Conservation (phyloP, 2,329 filamentous ascomycete genomes). For the Verticillium albo-atrum region DNA sequence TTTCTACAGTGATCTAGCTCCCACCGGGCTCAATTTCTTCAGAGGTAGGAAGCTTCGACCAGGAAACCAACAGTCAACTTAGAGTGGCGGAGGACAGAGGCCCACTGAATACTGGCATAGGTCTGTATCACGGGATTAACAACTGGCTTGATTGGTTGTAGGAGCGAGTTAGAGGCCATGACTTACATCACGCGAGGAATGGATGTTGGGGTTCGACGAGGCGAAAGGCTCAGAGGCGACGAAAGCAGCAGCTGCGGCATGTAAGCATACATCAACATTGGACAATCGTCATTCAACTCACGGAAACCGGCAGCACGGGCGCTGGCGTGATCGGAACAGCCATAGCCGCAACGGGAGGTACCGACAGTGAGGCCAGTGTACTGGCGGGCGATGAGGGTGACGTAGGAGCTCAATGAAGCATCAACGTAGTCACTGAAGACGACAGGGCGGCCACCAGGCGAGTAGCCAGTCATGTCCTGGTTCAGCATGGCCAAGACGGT, state of each 20-base stretch:
- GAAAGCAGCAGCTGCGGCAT: conserved; percentile 20
- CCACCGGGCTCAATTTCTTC: too few species aligned
- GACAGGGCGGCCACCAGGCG: conserved; percentile 34
- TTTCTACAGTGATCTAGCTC: too few species aligned
- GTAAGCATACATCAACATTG: neutral
- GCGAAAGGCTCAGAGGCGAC: conserved; percentile 25
- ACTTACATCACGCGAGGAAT: conserved; percentile 19
- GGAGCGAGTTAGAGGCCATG: neutral
- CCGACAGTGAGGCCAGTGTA: conserved; percentile 26
- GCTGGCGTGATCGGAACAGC: conserved; percentile 35
- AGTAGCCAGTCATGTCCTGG: conserved; percentile 47
- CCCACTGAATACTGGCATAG: conserved; percentile 1
- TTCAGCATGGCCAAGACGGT: conserved; percentile 41
- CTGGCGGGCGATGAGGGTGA: conserved; percentile 21
- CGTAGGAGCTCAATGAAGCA: conserved; percentile 32
- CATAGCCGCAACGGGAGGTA: conserved; percentile 38
- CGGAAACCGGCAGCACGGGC: conserved; percentile 31
- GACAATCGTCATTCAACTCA: conserved; percentile 10
- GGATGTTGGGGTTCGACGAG: conserved; percentile 24
- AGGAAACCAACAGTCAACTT: conserved; percentile 28
- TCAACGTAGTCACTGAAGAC: conserved; percentile 41
- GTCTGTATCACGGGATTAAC: neutral
- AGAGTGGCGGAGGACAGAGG: conserved; percentile 19
- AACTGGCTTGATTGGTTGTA: neutral
- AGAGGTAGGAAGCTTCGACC: conserved; percentile 19